These are phyloP conservation scores for Pythium myriotylum DNA, from an alignment of 352 stramenopile genomes.

Conservation along the genomic window DNA sequence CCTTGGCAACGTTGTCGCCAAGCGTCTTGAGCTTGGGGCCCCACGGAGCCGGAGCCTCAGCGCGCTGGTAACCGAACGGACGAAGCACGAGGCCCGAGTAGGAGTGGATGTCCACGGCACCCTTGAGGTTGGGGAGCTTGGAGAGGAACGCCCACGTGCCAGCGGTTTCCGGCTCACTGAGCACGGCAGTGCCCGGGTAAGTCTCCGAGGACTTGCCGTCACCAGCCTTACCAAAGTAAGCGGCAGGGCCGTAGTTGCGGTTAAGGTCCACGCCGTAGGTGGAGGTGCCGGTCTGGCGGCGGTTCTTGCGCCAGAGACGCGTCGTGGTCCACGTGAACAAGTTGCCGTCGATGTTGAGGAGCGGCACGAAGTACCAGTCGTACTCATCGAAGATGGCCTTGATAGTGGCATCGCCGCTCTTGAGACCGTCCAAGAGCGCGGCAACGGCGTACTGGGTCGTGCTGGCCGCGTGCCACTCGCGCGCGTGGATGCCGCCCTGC, in stretches of 20 bases:
- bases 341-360: constrained; percentile 34
- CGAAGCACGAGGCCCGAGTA: constrained; percentile 37
- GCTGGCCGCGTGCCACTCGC: constrained; percentile 29
- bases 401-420: constrained; percentile 17
- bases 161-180: constrained; percentile 31
- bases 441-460: constrained; percentile 22
- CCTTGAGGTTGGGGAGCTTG: constrained; percentile 13
- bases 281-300: constrained; percentile 8
- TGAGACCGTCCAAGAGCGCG: constrained; percentile 22
- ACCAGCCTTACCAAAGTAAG: constrained; percentile 28
- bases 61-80: constrained; percentile 32
- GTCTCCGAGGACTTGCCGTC: constrained; percentile 25
- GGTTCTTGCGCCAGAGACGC: constrained; percentile 34
- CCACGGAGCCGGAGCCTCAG: constrained; percentile 28
- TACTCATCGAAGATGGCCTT: constrained; percentile 28
- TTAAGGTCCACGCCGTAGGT: constrained; percentile 26
- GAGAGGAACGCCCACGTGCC: constrained; percentile 11
- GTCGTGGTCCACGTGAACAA: constrained; percentile 24
- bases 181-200: constrained; percentile 26
- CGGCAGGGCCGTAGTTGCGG: constrained; percentile 34
- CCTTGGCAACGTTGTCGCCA: constrained; percentile 29
- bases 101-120: constrained; percentile 29
- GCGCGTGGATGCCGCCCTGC: constrained; percentile 28
- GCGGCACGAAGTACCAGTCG: constrained; percentile 34
- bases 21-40: constrained; percentile 34